Evolutionary conservation across 2,329 filamentous ascomycete species (phyloP).

Genomic region (Simplicillium sp.): DNA sequence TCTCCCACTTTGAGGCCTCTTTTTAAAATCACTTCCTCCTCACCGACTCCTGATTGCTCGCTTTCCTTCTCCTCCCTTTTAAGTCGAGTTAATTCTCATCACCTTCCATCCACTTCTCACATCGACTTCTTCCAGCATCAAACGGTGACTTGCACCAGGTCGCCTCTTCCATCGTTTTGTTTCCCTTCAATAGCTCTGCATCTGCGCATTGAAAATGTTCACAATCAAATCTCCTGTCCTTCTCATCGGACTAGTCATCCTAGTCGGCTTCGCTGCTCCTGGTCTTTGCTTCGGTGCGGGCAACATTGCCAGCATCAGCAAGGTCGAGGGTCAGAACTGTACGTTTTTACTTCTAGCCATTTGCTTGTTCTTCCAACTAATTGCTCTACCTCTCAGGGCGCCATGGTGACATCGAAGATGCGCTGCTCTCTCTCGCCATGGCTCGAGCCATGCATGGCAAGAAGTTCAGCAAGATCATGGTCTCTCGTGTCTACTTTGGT

Average conservation of each 20-base stretch:
- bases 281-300: slow-evolving; percentile 76
- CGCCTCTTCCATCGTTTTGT: too few relatives aligned
- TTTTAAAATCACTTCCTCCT: too few relatives aligned
- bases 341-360: slow-evolving; percentile 15
- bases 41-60: too few relatives aligned
- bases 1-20: too few relatives aligned
- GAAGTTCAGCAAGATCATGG: slow-evolving; percentile 81
- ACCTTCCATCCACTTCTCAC: too few relatives aligned
- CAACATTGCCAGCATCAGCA: slow-evolving; percentile 74
- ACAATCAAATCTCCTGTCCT: slow-evolving; percentile 14
- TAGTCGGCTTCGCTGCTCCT: slow-evolving; percentile 59
- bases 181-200: too few relatives aligned
- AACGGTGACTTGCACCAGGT: too few relatives aligned
- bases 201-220: not conserved
- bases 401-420: slow-evolving; percentile 90
- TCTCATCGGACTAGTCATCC: slow-evolving; percentile 45
- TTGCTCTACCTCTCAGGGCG: slow-evolving; percentile 42
- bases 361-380: not conserved
- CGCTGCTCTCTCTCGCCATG: slow-evolving; percentile 62
- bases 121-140: too few relatives aligned
- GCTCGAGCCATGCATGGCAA: slow-evolving; percentile 47
- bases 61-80: too few relatives aligned
- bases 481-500: slow-evolving; percentile 88
- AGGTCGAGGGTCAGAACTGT: slow-evolving; percentile 79
- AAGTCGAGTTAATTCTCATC: too few relatives aligned